Evolutionary conservation across 2,329 filamentous ascomycete species (phyloP), one percentile per base, ranked within the genome.

Genomic region (Colletotrichum kahawae): DNA sequence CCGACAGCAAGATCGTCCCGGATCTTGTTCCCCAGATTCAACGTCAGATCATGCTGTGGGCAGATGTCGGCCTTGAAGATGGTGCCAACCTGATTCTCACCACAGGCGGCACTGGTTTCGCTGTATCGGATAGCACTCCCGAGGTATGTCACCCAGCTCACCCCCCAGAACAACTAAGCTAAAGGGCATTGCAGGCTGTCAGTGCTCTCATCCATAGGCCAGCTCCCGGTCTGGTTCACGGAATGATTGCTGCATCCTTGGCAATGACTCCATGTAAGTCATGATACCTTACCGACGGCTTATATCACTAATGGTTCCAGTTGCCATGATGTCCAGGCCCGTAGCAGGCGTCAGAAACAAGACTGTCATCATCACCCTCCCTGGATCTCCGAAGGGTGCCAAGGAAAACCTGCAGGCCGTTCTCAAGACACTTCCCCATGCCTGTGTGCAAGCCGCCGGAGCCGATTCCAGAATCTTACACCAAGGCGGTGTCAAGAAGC

Each of bases 291-390:
- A n/a, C 7, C 10, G 6, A 4, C 10, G 10, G 5, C 18, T 68
- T 48, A 16, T n/a, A 8, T 48, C 60, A 64, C 78, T 84, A 71
- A 84, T 63, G 71, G 14, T 66, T 67, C 29, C 72, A 98, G 95
- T 99, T 85, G 97, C 97, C 59, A 93, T 98, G 87, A 99, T 99
- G 97, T 95, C 97, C 67, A 92, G 97, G 60, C 97, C 97, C 6
- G 94, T 97, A 14, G 97, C 97, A 27, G 97, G 97, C 4, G 92
- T 98, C 4, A 90, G 97, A 36, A 93, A 96, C 77, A 92, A 92
- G 75, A 93, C 95, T 1, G 84, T 99, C 67, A 94, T 99, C 29
- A 86, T 98, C 76, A 99, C 97, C 0, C 87, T 99, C 5, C 97
- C 97, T 0, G 97, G 97, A 2, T 98, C 96, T 0, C 97, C 97